Evolutionary conservation across 1,284 basidiomycete species (phyloP), one percentile per base, ranked within the genome.

Genomic region (Naganishia albida): DNA sequence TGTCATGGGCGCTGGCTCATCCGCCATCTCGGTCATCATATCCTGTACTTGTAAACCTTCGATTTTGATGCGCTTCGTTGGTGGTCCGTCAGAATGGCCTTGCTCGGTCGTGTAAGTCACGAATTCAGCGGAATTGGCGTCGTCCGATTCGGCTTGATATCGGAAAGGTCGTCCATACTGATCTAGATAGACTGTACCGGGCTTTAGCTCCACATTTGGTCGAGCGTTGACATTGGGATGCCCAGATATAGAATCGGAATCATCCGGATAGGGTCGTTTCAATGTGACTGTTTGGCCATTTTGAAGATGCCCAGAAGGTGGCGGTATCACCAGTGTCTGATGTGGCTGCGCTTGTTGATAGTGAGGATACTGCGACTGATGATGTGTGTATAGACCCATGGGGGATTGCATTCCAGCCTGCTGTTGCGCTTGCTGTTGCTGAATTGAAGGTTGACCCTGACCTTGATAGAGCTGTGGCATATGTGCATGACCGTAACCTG

Each of bases 201-300:
- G 56, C n/a, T 48, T 56, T 26, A 42, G 12, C 10, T 42, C 54
- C 7, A 30, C 39, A 16, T 44, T 34, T 23, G 28, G 44, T 13
- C 44, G 42, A 7, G 54, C 16, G 6, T 38, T 38, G 8, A 25
- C 52, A 26, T 42, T 25, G 20, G 53, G 44, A 18, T 56, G 53
- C 7, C 44, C 46, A 44, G 67, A 30, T 44, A 70, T 67, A 30
- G 64, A 64, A 48, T 72, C 72, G 26, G 68, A 52, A 10, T 60
- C 57, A 16, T 50, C 57, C 20, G 57, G 30, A 60, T 70, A 72
- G 43, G 71, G 72, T 43, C 72, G 67, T 64, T 72, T 72, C 51
- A 70, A 46, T 10, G 54, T 39, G 2, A 55, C 34, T 3, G 25
- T 12, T 25, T 60, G 57, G 25, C 46, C 38, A 38, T 60, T 60